Conservation (phyloP, 1,139 yeast genomes). For the Kodamaea suecica region DNA sequence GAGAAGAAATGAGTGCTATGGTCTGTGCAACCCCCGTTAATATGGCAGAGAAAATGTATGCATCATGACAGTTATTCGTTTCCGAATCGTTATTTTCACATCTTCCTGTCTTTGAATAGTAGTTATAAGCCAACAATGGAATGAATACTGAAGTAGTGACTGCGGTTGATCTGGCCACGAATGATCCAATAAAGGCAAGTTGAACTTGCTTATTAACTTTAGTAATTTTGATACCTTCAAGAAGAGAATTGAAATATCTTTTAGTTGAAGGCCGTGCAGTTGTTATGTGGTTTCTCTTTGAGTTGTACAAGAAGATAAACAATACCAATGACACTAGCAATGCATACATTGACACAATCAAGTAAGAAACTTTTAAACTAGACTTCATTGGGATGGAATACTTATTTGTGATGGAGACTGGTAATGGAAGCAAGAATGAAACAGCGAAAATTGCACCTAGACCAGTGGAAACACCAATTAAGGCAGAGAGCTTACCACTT, state of each 20-base stretch:
- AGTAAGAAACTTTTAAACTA: conserved; percentile 48
- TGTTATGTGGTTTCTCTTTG: conserved; percentile 8
- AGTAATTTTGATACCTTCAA: conserved; percentile 42
- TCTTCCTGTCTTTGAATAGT: conserved; percentile 47
- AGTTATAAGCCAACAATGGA: conserved; percentile 60
- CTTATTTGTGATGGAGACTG: conserved; percentile 34
- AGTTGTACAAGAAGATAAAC: conserved; percentile 46
- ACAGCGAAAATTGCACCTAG: conserved; percentile 66
- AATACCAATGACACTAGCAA: conserved; percentile 37
- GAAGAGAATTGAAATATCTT: conserved; percentile 25
- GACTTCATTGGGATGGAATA: conserved; percentile 28
- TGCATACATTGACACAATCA: conserved; percentile 46
- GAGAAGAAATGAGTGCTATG: conserved; percentile 56
- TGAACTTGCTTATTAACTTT: conserved; percentile 31
- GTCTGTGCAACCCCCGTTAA: conserved; percentile 65
- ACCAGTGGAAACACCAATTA: conserved; percentile 63
- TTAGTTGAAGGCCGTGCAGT: conserved; percentile 3
- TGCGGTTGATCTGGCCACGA: conserved; percentile 63
- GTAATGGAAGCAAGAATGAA: conserved; percentile 46
- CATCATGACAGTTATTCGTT: conserved; percentile 50
- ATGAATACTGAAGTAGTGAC: conserved; percentile 60
- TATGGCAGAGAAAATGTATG: conserved; percentile 63
- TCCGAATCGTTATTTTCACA: conserved; percentile 39
- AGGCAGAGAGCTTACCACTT: conserved; percentile 57
- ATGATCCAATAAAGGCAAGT: conserved; percentile 59